Evolutionary conservation across 306 rosid genomes (phyloP).

Genomic region (Quercus agrifolia): DNA sequence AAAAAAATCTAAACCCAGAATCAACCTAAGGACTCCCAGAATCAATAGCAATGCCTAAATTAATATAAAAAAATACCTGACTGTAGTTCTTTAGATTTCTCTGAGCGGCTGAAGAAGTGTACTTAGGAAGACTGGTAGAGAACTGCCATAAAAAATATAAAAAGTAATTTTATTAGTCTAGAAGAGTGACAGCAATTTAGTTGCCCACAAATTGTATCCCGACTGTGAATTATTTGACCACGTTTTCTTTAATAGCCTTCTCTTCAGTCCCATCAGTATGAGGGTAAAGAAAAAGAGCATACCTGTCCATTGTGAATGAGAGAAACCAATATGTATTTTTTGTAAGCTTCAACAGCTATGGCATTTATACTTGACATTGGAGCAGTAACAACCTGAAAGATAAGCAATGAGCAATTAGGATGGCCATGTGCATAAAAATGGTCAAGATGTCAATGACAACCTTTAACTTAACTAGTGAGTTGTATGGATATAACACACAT

Average conservation of each 20-base stretch:
- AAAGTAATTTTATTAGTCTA: slow-evolving; percentile 20
- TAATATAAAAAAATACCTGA: slow-evolving; percentile 46
- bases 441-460: slow-evolving; percentile 12
- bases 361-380: slow-evolving; percentile 78
- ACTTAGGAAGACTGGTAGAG: slow-evolving; percentile 72
- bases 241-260: not conserved
- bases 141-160: slow-evolving; percentile 49
- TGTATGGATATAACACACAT: slow-evolving; percentile 42
- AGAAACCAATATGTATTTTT: slow-evolving; percentile 76
- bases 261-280: not conserved
- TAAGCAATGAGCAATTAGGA: slow-evolving; percentile 18
- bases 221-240: not conserved
- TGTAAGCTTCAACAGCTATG: slow-evolving; percentile 92
- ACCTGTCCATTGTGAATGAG: slow-evolving; percentile 91
- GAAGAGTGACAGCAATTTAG: not conserved
- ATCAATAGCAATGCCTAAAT: slow-evolving; percentile 3
- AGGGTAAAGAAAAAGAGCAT: slow-evolving; percentile 22
- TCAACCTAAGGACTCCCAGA: not conserved
- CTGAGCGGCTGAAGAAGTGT: slow-evolving; percentile 73
- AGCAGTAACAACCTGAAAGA: slow-evolving; percentile 85
- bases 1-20: not conserved
- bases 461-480: slow-evolving; percentile 11
- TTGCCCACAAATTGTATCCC: not conserved
- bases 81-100: slow-evolving; percentile 69
- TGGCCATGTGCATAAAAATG: not conserved